Base-by-base conservation (phyloP, 2,329 filamentous ascomycete genomes). In the Penicillium sp. region DNA sequence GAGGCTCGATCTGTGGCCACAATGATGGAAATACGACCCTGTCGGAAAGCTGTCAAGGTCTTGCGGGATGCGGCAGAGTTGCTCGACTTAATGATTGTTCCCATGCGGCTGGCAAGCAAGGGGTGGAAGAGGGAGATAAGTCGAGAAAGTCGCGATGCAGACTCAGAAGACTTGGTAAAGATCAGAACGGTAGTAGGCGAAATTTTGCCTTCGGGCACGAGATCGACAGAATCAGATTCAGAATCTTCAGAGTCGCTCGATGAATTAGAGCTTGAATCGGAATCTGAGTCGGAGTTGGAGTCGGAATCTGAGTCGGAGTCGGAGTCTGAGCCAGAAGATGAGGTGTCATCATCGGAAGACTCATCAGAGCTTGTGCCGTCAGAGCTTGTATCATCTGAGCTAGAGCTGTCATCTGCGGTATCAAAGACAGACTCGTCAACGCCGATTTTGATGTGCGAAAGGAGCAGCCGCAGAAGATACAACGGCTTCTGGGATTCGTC, bases 1-100 rank as follows among this genome's bases (percentile, higher is more conserved):
- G 92, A 91, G 1, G 95, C 91, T n/a, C 96, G 88, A 72, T 98
- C 93, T 0, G 95, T 96, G 1, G 93, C 92, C 46, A 98, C 88
- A 44, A 98, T 85, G 47, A 96, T 86, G 7, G 87, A 87, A 26
- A 90, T 75, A 57, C 84, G 84, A 56, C 82, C 83, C 8, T 78
- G 73, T 3, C 82, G 77, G 72, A 93, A 93, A n/a, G 84, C 82
- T 26, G 82, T 81, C 25, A 93, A 80, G 0, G 88, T 86, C 66
- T 86, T 87, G 58, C 85, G 84, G 16, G 90, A 88, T 14, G 84
- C 81, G 14, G 88, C 85, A 1, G 88, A 90, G n/a, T 89, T 85
- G 26, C 88, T 89, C 0, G 90, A 90, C 21, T 91, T 93, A 14
- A 91, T 91, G 59, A 95, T 84, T 0, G 88, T 91, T 58, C 86